Evolutionary conservation across 495 filamentous ascomycete species (phyloP), one percentile per base, ranked within the genome.

Genomic region (Zalerion maritima): DNA sequence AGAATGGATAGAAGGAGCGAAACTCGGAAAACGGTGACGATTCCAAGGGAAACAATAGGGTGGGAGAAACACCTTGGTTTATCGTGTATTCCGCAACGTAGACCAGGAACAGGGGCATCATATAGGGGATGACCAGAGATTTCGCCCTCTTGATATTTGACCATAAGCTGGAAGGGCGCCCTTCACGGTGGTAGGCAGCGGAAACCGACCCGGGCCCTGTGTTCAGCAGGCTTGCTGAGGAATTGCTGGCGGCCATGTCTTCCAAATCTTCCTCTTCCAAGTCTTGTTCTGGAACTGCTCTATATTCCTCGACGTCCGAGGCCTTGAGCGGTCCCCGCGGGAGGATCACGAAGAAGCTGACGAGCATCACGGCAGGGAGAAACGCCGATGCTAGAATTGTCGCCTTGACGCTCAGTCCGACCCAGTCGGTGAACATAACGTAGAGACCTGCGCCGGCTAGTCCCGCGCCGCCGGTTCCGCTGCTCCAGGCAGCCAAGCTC

Each of bases 51-150:
- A 92, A 97, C 19, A 97, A 71, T 7, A 94, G 63, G 0, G 81
- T 93, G 1, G 87, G 89, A 0, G 79, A 63, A 21, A 97, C 80
- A 21, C 83, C 84, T 55, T 89, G 83, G 55, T 94, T 94, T 53
- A 94, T 92, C 35, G 81, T 86, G 49, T 94, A 96, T 60, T 97
- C 89, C 29, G 84, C 81, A 21, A 93, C 67, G 47, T 93, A 97
- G 31, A 97, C 89, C 14, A 97, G 57, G 22, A 94, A 58, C 6
- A 97, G 64, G 0, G 89, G 89, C 2, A 93, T 58, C 83, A 96
- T 94, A 46, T 69, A 71, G 0, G 67, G 67, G 24, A 65, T 40
- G 32, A 71, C 60, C 0, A 71, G 41, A 0, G 47, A 37, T 22
- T 41, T 52, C 1, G 62, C 52, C 1, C 62, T 54, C 18, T 47